Base-by-base conservation (phyloP, 495 filamentous ascomycete species). In the Neurospora sp. region DNA sequence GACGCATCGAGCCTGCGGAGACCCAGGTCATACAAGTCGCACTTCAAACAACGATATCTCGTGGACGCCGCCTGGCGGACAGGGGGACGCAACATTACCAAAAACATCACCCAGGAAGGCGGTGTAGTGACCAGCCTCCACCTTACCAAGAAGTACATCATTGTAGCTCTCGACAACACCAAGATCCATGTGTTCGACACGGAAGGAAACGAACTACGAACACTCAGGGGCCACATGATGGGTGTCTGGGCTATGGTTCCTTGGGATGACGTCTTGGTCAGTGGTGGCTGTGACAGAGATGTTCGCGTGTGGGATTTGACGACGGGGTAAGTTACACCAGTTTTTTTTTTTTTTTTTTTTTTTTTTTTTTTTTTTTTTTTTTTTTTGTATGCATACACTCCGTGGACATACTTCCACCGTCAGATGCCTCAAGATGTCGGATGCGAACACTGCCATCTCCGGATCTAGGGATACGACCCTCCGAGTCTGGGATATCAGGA, bases 221-320 rank as follows among this genome's bases (percentile, higher is more conserved):
- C 94, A 3, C 86, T 99, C 16, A 90, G 94, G 78, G 96, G 96
- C 38, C 96, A 99, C 82, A 92, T 97, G 44, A 99, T 99, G 96
- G 96, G 96, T 41, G 96, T 99, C 46, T 99, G 96, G 96, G 96
- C 96, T 22, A 98, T 99, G 95, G 94, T 99, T 71, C 96, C 96
- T 16, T 97, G 94, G 93, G 96, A 92, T 73, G 94, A 99, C 80
- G 92, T 92, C 71, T 85, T 99, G 72, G 96, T 99, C 69, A 97
- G 94, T 78, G 96, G 96, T 75, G 96, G 96, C 40, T 99, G 96
- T 81, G 96, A 99, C 81, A 88, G 96, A 70, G 96, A 99, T 81
- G 96, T 99, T 38, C 87, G 96, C 72, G 96, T 98, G 3, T 99
- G 96, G 96, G 94, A 99, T 81, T 92, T 99, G 89, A 89, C 89